Conservation (phyloP, 2,329 filamentous ascomycete species). For the Fusarium sp. region DNA sequence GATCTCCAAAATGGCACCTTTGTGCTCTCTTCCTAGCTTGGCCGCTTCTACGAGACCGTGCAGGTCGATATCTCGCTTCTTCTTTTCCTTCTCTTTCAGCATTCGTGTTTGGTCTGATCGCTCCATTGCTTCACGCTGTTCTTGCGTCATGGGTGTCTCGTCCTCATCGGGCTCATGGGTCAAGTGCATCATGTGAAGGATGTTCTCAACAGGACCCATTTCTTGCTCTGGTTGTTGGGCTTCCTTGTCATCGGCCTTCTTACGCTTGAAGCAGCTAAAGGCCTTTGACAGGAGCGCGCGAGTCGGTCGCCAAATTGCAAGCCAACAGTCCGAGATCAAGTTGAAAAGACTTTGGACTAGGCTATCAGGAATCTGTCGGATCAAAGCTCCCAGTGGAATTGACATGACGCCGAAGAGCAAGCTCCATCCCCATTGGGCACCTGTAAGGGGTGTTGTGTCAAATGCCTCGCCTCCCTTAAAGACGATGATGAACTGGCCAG, state of each 20-base stretch:
- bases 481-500: constrained; percentile 76
- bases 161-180: constrained; percentile 19
- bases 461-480: constrained; percentile 76
- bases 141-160: constrained; percentile 36
- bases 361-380: constrained; percentile 54
- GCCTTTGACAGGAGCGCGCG: constrained; percentile 21
- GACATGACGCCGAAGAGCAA: constrained; percentile 74
- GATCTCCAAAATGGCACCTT: constrained; percentile 50
- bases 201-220: constrained; percentile 39
- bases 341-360: constrained; percentile 45
- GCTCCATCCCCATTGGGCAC: constrained; percentile 75
- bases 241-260: constrained; percentile 31
- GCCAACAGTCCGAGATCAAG: not conserved
- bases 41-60: constrained; percentile 46
- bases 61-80: constrained; percentile 45
- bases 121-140: constrained; percentile 38
- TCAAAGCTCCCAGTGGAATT: constrained; percentile 65
- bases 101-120: constrained; percentile 30
- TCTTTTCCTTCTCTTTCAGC: constrained; percentile 26
- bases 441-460: constrained; percentile 68
- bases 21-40: constrained; percentile 38
- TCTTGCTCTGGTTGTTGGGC: constrained; percentile 27
- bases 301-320: constrained; percentile 16
- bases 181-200: constrained; percentile 37
- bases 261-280: constrained; percentile 38